These are phyloP conservation scores for Mycena metata DNA, from an alignment of 768 basidiomycete genomes.

Conservation along the genomic window DNA sequence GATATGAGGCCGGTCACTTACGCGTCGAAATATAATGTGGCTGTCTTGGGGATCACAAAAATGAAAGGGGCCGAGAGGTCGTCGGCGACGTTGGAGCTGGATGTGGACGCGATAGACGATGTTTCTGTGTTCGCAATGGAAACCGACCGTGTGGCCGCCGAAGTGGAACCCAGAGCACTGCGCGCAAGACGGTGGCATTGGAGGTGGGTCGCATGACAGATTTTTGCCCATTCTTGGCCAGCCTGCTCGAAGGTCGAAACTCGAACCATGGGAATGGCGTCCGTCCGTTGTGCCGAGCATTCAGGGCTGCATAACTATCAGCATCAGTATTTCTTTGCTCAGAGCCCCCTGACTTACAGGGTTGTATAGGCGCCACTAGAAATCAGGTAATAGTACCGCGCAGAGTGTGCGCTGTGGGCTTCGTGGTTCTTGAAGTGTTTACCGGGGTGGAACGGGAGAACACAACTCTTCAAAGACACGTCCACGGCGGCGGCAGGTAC, in stretches of 20 bases:
- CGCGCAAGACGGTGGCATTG: too few relatives aligned
- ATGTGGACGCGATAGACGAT: not conserved
- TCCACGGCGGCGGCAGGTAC: not conserved
- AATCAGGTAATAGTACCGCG: not conserved
- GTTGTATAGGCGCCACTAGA: not conserved
- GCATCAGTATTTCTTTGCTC: not conserved
- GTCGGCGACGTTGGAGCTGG: not conserved
- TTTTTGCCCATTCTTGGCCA: too few relatives aligned
- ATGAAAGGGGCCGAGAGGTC: too few relatives aligned
- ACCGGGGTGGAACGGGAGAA: not conserved
- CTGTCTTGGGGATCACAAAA: not conserved
- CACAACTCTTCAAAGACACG: not conserved
- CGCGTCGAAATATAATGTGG: conserved; percentile 1
- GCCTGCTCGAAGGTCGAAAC: too few relatives aligned
- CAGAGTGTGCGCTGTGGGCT: not conserved
- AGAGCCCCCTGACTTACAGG: not conserved
- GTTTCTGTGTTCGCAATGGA: not conserved
- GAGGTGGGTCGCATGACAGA: too few relatives aligned
- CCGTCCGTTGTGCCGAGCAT: too few relatives aligned
- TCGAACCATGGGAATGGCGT: too few relatives aligned
- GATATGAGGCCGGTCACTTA: too few relatives aligned
- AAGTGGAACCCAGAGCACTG: too few relatives aligned
- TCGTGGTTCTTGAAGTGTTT: conserved; percentile 6
- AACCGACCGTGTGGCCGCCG: too few relatives aligned
- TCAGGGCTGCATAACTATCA: not conserved